Evolutionary conservation across 2,329 filamentous ascomycete genomes (phyloP), one percentile per base, ranked within the genome.

Genomic region (Falciphora oryzae): DNA sequence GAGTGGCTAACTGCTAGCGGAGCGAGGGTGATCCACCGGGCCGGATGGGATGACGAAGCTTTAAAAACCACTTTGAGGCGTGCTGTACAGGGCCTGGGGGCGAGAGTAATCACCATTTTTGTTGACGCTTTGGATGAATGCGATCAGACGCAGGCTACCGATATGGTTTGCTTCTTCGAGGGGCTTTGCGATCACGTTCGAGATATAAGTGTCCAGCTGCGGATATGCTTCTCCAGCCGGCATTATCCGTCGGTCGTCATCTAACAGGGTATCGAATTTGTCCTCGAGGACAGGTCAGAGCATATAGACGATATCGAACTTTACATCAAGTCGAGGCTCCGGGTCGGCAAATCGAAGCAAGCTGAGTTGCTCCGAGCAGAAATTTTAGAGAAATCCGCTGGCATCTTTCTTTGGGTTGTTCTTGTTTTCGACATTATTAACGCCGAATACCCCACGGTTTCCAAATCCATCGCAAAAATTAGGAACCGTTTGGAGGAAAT

Each of bases 61-160:
- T 35, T 69, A 10, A 60, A 67, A 31, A 14, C 22, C 6, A 32
- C 67, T 2, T 67, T 73, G 18, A 62, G 32, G 13, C 28, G 67
- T 28, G 67, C 67, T 2, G 57, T 73, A 0, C 31, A 38, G 8
- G 60, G 22, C 2, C 65, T 71, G n/a, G 59, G 61, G 2, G 32
- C 29, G 10, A 22, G 44, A 3, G 22, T 14, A 8, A 35, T 70
- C 11, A 65, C 65, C 0, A 71, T 70, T 0, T 77, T 74, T 29
- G 68, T 77, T 1, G 80, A 83, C 63, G 81, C 81, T 0, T 71
- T 83, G 1, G 81, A 84, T 56, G 81, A 83, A 67, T 82, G 80
- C 64, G 72, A 80, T 8, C 77, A 80, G 63, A 63, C 70, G 1
- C 71, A 83, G 60, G 70, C 79, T 2, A 73, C 73, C 50, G 73